phyloP scores from a whole-genome alignment of 1,139 yeast species.

The Scheffersomyces illinoinensis region DNA sequence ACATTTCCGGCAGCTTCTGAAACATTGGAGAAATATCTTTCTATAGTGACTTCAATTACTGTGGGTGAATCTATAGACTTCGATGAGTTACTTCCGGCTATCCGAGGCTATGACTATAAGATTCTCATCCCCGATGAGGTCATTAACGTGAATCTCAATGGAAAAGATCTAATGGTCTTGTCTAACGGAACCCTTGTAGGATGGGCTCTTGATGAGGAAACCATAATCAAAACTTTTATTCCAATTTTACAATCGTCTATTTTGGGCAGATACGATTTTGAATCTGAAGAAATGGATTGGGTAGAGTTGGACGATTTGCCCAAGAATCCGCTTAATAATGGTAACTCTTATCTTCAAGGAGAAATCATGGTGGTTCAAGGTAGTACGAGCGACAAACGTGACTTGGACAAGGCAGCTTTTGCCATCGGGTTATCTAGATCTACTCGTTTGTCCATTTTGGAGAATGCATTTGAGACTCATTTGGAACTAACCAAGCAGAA shows the following conservation, averaged over 20 bases:
- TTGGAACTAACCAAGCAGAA: slow-evolving; percentile 61
- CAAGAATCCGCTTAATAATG: slow-evolving; percentile 26
- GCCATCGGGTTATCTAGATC: slow-evolving; percentile 86
- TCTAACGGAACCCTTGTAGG: slow-evolving; percentile 47
- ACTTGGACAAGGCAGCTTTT: slow-evolving; percentile 83
- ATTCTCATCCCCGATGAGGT: slow-evolving; percentile 73
- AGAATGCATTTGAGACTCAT: slow-evolving; percentile 68
- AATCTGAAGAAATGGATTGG: slow-evolving; percentile 87
- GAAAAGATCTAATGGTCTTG: slow-evolving; percentile 26
- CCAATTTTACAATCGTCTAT: slow-evolving; percentile 40
- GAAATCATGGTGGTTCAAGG: slow-evolving; percentile 70
- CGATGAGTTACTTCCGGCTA: slow-evolving; percentile 30
- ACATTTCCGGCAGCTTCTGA: slow-evolving; percentile 17
- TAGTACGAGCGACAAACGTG: slow-evolving; percentile 39
- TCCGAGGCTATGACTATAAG: slow-evolving; percentile 38
- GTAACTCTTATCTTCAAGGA: slow-evolving; percentile 54
- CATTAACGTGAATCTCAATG: slow-evolving; percentile 37
- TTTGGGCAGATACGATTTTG: slow-evolving; percentile 49
- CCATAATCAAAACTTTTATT: slow-evolving; percentile 49
- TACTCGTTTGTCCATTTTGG: slow-evolving; percentile 79
- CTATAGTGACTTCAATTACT: slow-evolving; percentile 59
- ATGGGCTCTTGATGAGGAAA: slow-evolving; percentile 71
- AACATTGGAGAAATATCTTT: slow-evolving; percentile 28
- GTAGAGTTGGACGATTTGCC: slow-evolving; percentile 46
- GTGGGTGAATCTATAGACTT: slow-evolving; percentile 70